phyloP scores from a whole-genome alignment of 2,329 filamentous ascomycete genomes.

The Aspergillus intermedius region DNA sequence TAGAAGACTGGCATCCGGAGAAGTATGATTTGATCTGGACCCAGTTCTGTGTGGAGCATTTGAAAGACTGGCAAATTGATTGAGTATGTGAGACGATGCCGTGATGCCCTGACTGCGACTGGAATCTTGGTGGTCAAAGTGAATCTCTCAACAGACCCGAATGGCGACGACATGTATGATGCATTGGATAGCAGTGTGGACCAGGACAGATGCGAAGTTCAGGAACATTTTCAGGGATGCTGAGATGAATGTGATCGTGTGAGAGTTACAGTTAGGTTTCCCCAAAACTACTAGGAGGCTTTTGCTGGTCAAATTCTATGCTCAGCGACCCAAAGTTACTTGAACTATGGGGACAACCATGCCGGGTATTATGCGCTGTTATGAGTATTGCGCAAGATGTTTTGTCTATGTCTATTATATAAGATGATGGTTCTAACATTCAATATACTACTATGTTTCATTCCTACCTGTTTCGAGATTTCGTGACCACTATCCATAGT shows the following conservation, averaged over 20 bases:
- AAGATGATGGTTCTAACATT: too few relatives aligned
- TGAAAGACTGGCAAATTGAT: slow-evolving; percentile 72
- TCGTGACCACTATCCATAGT: too few relatives aligned
- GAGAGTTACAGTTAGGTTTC: slow-evolving; percentile 67
- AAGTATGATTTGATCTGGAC: slow-evolving; percentile 79
- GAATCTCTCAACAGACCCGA: slow-evolving; percentile 56
- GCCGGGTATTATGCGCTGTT: too few relatives aligned
- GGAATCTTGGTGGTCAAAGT: slow-evolving; percentile 68
- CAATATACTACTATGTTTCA: too few relatives aligned
- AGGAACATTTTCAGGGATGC: slow-evolving; percentile 61
- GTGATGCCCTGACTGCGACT: slow-evolving; percentile 38
- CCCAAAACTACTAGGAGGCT: slow-evolving; percentile 54
- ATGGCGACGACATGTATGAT: slow-evolving; percentile 64
- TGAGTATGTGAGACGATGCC: slow-evolving; percentile 59
- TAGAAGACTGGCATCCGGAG: slow-evolving; percentile 62
- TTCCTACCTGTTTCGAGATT: too few relatives aligned
- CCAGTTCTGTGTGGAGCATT: slow-evolving; percentile 83
- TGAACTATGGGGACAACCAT: too few relatives aligned
- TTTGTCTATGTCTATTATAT: too few relatives aligned
- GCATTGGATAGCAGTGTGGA: slow-evolving; percentile 68
- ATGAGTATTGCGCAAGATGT: too few relatives aligned
- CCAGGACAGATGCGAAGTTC: slow-evolving; percentile 68
- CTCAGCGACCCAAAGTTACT: slow-evolving; percentile 50
- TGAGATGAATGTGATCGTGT: slow-evolving; percentile 60
- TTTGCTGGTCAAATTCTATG: slow-evolving; percentile 72